Evolutionary conservation across 495 filamentous ascomycete genomes (phyloP).

Genomic region (Tuber magnatum): DNA sequence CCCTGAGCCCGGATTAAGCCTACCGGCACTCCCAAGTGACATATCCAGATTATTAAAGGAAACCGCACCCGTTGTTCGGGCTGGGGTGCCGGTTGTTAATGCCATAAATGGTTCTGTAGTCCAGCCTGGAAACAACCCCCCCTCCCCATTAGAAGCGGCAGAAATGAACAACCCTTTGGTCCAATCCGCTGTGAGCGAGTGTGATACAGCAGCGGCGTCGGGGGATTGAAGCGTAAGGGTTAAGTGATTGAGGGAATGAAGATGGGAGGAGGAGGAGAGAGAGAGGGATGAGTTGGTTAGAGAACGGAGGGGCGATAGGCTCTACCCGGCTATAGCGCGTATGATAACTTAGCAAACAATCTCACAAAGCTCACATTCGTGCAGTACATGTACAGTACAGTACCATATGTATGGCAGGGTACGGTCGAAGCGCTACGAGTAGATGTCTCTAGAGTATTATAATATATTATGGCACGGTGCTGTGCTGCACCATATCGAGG

Average conservation of each 20-base stretch:
- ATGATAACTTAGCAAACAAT: neutral
- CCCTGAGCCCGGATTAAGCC: neutral
- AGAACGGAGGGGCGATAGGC: too few species aligned
- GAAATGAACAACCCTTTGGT: neutral
- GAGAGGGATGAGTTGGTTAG: too few species aligned
- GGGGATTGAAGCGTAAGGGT: too few species aligned
- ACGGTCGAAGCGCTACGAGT: too few species aligned
- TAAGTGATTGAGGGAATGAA: neutral
- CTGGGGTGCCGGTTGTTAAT: neutral
- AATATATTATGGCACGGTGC: too few species aligned
- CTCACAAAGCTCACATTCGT: neutral
- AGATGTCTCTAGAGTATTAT: too few species aligned
- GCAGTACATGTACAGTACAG: too few species aligned
- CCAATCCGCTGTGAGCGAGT: neutral
- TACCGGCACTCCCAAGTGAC: neutral
- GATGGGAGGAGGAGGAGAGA: neutral
- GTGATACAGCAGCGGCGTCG: too few species aligned
- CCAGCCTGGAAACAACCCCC: neutral
- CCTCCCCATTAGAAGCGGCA: neutral
- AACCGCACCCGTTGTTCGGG: neutral
- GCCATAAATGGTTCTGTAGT: neutral
- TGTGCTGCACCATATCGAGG: too few species aligned
- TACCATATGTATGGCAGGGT: neutral
- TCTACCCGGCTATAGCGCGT: neutral
- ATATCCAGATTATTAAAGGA: neutral